Base-by-base conservation (phyloP, 768 basidiomycete genomes). In the Phallus indusiatus region DNA sequence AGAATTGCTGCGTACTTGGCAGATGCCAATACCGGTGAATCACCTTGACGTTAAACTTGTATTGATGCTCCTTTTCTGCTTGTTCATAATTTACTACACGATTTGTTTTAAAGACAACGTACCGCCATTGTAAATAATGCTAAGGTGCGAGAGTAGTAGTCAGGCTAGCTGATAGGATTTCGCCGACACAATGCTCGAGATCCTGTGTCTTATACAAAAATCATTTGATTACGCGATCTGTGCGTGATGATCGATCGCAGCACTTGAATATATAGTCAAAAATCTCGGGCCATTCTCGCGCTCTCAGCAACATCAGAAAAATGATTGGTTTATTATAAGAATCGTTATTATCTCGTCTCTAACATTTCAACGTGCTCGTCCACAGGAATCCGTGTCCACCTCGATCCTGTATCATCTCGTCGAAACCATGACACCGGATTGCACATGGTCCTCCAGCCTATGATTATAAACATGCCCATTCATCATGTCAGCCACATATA, bases 11-110 rank as follows among this genome's bases (percentile, higher is more conserved):
- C 21, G 33, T 10, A 14, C 1, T 28, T 22, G 53, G 9, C 21
- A 21, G 17, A 11, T 2, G 33, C 50, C 22, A 18, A 59, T 18
- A 34, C 16, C 60, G 3, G 42, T 18, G 56, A 42, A 67, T 18
- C 63, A 88, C 90, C 84, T 90, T 90, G 72, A 93, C 90, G 65
- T 90, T 78, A 68, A 90, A 92, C 70, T 85, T 79, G 74, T 92
- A 93, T 9, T 66, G 68, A 58, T 78, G 83, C 61, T 72, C 70
- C 62, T 42, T 42, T 42, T 42, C 42, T 56, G 52, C 10, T 20
- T 24, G 36, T 11, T 59, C 18, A 51, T 2, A 9, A 17, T 34
- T 11, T 59, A 49, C 36, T 50, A 53, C 17, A 1, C 18, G 18
- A 14, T 9, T 28, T n/a, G 48, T n/a, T 35, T 17, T 10, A 34